Conservation (phyloP, 106 monocot species). For the Amphibolis antarctica region DNA sequence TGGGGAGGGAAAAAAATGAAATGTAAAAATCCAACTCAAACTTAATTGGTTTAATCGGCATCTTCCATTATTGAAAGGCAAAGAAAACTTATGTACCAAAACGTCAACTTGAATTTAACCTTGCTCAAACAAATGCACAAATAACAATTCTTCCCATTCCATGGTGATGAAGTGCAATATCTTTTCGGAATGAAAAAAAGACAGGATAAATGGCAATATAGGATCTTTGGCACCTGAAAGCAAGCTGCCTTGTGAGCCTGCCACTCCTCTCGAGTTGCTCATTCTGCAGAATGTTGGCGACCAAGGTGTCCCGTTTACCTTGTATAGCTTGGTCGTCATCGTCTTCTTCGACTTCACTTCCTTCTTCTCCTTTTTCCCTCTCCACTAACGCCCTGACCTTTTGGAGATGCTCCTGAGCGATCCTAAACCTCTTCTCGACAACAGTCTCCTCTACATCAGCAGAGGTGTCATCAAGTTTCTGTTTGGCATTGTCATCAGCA, state of each 20-base stretch:
- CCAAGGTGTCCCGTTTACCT: constrained; percentile 38
- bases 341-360: constrained; percentile 31
- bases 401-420: constrained; percentile 65
- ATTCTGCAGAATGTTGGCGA: constrained; percentile 65
- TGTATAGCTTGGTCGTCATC: constrained; percentile 32
- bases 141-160: too few species aligned
- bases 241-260: constrained; percentile 31
- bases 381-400: constrained; percentile 29
- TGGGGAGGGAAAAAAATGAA: neutral
- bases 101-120: too few species aligned
- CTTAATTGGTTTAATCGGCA: too few species aligned
- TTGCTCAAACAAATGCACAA: too few species aligned
- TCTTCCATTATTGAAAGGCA: too few species aligned
- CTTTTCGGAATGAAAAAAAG: neutral
- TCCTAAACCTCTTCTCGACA: constrained; percentile 51
- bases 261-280: constrained; percentile 81
- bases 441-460: constrained; percentile 49
- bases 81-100: too few species aligned
- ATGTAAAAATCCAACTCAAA: too few species aligned
- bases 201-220: neutral
- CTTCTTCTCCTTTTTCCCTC: constrained; percentile 37
- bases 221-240: constrained; percentile 29
- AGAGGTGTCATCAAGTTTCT: neutral
- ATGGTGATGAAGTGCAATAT: too few species aligned
- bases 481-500: neutral